phyloP scores from a whole-genome alignment of 1,284 basidiomycete genomes.

The Mycena citricolor region DNA sequence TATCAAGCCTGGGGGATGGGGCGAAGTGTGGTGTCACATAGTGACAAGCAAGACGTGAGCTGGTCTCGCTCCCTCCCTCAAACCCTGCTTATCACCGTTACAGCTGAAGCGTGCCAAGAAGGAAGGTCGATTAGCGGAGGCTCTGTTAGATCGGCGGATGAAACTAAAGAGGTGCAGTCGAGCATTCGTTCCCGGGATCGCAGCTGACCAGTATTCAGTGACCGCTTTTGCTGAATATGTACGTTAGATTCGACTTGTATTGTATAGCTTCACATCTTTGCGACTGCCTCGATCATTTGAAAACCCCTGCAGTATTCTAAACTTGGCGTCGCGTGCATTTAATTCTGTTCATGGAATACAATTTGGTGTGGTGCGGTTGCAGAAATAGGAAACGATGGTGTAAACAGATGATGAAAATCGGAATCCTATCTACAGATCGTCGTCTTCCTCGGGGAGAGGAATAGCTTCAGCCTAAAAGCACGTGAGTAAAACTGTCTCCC shows the following conservation, averaged over 20 bases:
- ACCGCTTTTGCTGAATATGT: conserved; percentile 58
- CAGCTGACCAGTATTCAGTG: conserved; percentile 42
- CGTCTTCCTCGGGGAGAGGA: conserved; percentile 80
- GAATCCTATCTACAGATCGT: conserved; percentile 54
- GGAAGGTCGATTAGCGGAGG: conserved; percentile 87
- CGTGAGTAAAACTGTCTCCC: not conserved
- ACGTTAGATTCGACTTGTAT: conserved; percentile 8
- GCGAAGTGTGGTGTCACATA: conserved; percentile 65
- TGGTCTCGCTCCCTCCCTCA: conserved; percentile 7
- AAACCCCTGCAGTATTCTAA: not conserved
- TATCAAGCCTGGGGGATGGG: conserved; percentile 90
- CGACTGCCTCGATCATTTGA: conserved; percentile 5
- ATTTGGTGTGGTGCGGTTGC: conserved; percentile 22
- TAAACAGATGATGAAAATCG: conserved; percentile 19
- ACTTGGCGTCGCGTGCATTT: conserved; percentile 4
- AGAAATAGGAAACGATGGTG: conserved; percentile 22
- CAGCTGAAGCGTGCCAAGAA: conserved; percentile 83
- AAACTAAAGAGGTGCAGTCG: conserved; percentile 83
- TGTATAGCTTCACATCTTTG: conserved; percentile 4
- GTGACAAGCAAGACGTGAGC: conserved; percentile 71
- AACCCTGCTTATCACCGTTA: conserved; percentile 2
- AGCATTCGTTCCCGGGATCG: not conserved
- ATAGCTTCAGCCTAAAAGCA: conserved; percentile 62
- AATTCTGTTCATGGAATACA: conserved; percentile 13
- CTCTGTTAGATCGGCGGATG: conserved; percentile 82